Base-by-base conservation (phyloP, 1,139 yeast species). In the Geotrichum aggregatum region DNA sequence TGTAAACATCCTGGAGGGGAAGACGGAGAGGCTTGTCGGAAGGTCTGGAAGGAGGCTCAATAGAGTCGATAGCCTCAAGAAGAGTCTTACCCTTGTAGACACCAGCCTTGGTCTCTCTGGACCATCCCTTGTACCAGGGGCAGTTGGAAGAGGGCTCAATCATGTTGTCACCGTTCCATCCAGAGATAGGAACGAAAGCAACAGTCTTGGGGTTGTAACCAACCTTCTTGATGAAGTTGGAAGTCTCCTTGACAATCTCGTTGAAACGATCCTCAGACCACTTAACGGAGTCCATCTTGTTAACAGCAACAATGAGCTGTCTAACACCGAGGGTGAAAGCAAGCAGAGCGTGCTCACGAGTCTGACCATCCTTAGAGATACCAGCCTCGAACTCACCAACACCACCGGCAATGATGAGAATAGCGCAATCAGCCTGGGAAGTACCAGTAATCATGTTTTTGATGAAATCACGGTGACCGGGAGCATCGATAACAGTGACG, bases 401-500 rank as follows among this genome's bases (percentile, higher is more conserved):
- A 80, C 95, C 91, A 71, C 89, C 91, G 69, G 95, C 91, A 72
- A 86, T 86, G 71, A 86, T 86, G 72, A 86, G 83, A 68, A 86
- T 82, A 74, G 95, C 95, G 73, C 92, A 86, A 76, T 86, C 95
- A 69, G 95, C 95, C 79, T 86, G 94, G 71, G 94, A 85, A 83
- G 87, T 86, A 88, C 94, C 80, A 82, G 88, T 78, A 80, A 86
- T 91, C 88, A 86, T 79, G 86, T 79, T 82, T 87, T 86, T 86
- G 85, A 85, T 86, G 91, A 86, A 86, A 82, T 86, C 95, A 82
- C 94, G 84, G 88, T 85, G 95, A 78, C 95, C 95, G 75, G 95
- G 95, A 70, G 95, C 95, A 74, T 86, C 95, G 75, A 86, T 86
- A 71, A 86, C 94, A 71, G 95, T 86, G 70, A 86, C 95, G 73